Evolutionary conservation across 108 stramenopile species (phyloP), one percentile per base, ranked within the genome.

Genomic region (Pseudonitzschia multiseries): DNA sequence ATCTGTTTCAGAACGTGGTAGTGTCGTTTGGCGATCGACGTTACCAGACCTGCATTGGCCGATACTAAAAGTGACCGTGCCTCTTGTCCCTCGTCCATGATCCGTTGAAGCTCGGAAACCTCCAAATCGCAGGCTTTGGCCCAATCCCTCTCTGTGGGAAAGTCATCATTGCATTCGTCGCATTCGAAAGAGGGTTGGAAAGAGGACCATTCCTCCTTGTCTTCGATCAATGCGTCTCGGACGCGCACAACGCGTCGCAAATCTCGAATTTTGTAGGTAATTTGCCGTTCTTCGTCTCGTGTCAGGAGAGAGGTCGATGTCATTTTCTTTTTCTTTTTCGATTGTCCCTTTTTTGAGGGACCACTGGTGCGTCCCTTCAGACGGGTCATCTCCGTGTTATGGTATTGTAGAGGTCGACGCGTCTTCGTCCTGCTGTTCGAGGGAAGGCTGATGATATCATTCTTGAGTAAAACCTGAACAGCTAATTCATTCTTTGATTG

Each of bases 21-120:
- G 68, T 79, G 78, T 69, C 76, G 72, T 68, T 84, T 85, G 2
- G 97, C 93, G 62, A 96, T 89, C 65, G 73, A 75, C 29, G 80
- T 83, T 15, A 97, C 97, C 15, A 95, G 83, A 20, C 96, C 87
- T 18, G 79, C 80, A 76, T 96, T 96, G 43, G 88, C 86, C 1
- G 78, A 65, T 20, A 91, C 83, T 10, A 96, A 72, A 28, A 78
- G 67, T 14, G 86, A 64, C 48, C 87, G 72, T 1, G 89, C 89
- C 54, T 84, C 81, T 69, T 86, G 86, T 51, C 89, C 89, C 60
- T 84, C 76, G 9, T 67, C 27, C 71, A 90, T 79, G 27, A 86
- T 68, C 56, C 79, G 59, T 21, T 79, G 80, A 15, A 92, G 70
- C 20, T 76, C 72, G 21, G 68, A 41, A 20, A 86, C 70, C 14